Evolutionary conservation across 495 filamentous ascomycete species (phyloP).

Genomic region (Trichoderma orchidacearum): DNA sequence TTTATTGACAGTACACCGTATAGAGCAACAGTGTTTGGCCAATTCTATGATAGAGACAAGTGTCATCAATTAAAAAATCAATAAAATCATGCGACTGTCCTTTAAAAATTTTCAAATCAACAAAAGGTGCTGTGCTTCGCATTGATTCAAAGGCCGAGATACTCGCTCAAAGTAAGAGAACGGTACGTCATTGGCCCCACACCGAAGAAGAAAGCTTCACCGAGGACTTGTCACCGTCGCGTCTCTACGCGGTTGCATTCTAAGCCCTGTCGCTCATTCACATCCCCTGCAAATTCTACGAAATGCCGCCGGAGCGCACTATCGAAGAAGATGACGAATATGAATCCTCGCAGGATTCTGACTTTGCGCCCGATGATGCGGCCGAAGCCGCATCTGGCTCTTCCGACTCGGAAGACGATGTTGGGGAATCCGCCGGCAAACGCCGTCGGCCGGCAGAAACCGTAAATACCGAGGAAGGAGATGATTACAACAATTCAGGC

Average conservation of each 20-base stretch:
- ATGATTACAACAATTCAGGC: conserved; percentile 50
- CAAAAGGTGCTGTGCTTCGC: too few relatives aligned
- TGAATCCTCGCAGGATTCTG: conserved; percentile 59
- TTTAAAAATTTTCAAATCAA: too few relatives aligned
- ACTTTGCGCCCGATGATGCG: conserved; percentile 52
- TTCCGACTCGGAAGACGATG: conserved; percentile 3
- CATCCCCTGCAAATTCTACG: background rate
- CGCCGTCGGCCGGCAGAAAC: conserved; percentile 1
- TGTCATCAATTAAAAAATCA: too few relatives aligned
- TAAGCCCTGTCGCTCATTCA: background rate
- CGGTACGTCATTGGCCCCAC: background rate
- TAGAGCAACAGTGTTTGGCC: too few relatives aligned
- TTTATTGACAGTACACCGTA: too few relatives aligned
- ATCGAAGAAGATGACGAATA: conserved; percentile 43
- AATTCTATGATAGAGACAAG: too few relatives aligned
- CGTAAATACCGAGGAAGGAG: conserved; percentile 27
- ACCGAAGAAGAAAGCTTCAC: background rate
- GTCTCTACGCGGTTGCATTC: background rate
- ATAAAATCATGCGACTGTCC: too few relatives aligned
- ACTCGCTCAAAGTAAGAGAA: background rate
- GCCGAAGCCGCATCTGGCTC: conserved; percentile 27
- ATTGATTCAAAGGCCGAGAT: too few relatives aligned
- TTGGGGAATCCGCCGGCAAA: conserved; percentile 18
- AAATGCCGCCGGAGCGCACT: background rate
- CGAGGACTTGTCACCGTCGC: background rate